These are phyloP conservation scores for Saccharomyces eubayanus DNA, from an alignment of 805 yeast species.

Conservation along the genomic window DNA sequence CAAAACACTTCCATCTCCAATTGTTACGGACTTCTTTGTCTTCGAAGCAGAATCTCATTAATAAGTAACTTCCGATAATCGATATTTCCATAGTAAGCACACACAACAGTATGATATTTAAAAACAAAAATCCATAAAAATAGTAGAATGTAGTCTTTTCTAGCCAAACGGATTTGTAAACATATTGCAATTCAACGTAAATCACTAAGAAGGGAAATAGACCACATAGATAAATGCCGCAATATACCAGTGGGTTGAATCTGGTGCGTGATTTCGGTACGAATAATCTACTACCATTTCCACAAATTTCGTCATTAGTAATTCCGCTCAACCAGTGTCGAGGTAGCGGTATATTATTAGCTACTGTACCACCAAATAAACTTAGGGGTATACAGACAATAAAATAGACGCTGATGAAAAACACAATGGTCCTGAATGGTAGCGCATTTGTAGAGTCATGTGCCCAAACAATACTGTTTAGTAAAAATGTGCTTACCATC, in stretches of 20 bases:
- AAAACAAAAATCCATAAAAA: conserved; percentile 67
- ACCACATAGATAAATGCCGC: conserved; percentile 37
- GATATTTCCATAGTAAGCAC: conserved; percentile 65
- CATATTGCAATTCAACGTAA: conserved; percentile 66
- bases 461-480: conserved; percentile 69
- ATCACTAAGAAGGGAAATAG: conserved; percentile 70
- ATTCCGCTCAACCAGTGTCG: not conserved
- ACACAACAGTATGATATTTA: conserved; percentile 50
- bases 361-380: conserved; percentile 51
- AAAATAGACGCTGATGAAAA: conserved; percentile 50
- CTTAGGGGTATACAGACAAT: conserved; percentile 69
- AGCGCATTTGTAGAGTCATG: conserved; percentile 65
- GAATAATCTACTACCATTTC: conserved; percentile 14
- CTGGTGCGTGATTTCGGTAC: not conserved
- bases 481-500: conserved; percentile 41
- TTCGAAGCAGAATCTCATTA: conserved; percentile 32
- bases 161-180: conserved; percentile 71
- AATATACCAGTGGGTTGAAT: not conserved
- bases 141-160: conserved; percentile 72
- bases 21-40: conserved; percentile 5
- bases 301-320: conserved; percentile 7
- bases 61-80: conserved; percentile 57
- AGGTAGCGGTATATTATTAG: conserved; percentile 2
- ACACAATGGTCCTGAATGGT: conserved; percentile 68
- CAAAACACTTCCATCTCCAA: conserved; percentile 83